phyloP scores from a whole-genome alignment of 2,329 filamentous ascomycete species.

The Hawksworthiomyces lignivorus region DNA sequence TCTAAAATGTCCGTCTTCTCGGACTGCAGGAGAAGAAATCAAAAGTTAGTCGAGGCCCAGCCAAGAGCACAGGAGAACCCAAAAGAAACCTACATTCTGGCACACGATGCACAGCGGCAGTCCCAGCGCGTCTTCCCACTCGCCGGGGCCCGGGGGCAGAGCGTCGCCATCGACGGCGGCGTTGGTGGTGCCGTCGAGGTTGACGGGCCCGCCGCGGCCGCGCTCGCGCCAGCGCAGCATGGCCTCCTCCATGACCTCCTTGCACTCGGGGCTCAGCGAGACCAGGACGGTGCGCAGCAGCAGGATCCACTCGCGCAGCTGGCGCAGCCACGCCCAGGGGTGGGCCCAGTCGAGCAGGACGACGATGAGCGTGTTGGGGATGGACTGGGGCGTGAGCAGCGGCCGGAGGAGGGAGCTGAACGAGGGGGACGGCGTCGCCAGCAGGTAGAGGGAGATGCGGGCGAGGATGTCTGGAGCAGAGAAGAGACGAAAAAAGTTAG shows the following conservation, averaged over 20 bases:
- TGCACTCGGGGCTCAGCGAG: conserved; percentile 66
- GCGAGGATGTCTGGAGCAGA: conserved; percentile 68
- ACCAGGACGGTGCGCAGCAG: conserved; percentile 70
- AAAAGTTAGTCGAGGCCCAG: no score
- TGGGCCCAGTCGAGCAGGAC: conserved; percentile 94
- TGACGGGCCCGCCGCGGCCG: conserved; percentile 56
- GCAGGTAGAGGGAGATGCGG: conserved; percentile 79
- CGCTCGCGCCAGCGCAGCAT: conserved; percentile 74
- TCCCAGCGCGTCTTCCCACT: conserved; percentile 87
- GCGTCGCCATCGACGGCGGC: conserved; percentile 55
- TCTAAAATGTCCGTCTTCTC: conserved; percentile 88
- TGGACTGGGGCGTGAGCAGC: conserved; percentile 73
- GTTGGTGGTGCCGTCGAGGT: conserved; percentile 53
- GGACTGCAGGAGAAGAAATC: conserved; percentile 39
- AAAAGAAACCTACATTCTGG: conserved; percentile 61
- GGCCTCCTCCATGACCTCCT: conserved; percentile 77
- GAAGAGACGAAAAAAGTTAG: no score
- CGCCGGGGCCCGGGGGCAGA: conserved; percentile 75
- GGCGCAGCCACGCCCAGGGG: conserved; percentile 85
- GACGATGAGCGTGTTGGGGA: conserved; percentile 80
- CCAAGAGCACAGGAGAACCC: neutral
- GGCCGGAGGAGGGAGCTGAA: conserved; percentile 79
- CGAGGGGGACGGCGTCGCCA: conserved; percentile 74
- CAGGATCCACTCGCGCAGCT: conserved; percentile 83
- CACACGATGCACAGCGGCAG: conserved; percentile 90